phyloP scores from a whole-genome alignment of 2,329 filamentous ascomycete genomes.

The Fusarium brevicatenulatum region DNA sequence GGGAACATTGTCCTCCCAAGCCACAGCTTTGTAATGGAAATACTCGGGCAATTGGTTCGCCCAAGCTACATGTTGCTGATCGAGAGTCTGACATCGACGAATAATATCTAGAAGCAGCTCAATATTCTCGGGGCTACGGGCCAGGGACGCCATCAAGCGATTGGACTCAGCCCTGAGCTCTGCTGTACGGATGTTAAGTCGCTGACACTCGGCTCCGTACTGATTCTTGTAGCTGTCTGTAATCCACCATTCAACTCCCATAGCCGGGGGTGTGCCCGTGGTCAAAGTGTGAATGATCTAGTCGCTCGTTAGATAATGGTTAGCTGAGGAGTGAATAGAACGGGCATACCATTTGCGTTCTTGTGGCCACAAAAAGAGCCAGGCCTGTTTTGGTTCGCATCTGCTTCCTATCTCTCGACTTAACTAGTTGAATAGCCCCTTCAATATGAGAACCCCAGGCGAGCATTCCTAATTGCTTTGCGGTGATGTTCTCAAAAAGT shows the following conservation, averaged over 20 bases:
- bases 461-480: conserved; percentile 62
- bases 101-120: conserved; percentile 63
- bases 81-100: conserved; percentile 61
- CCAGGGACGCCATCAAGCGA: conserved; percentile 57
- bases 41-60: conserved; percentile 59
- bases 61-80: conserved; percentile 64
- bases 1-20: conserved; percentile 66
- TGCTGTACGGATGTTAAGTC: conserved; percentile 63
- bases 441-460: conserved; percentile 73
- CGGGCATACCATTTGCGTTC: conserved; percentile 65
- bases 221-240: conserved; percentile 61
- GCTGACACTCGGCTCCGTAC: conserved; percentile 59
- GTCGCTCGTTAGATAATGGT: conserved; percentile 2
- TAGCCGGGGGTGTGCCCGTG: conserved; percentile 61
- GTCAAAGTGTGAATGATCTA: conserved; percentile 69
- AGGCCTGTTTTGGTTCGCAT: conserved; percentile 63
- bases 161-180: conserved; percentile 67
- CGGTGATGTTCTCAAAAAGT: conserved; percentile 69
- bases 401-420: conserved; percentile 66
- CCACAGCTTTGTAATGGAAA: conserved; percentile 63
- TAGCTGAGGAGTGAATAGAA: neutral
- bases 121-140: conserved; percentile 60
- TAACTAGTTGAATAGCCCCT: conserved; percentile 70
- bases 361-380: conserved; percentile 67
- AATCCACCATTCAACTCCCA: conserved; percentile 70